Percentiles rank a stretch among this genome's conserved stretches.
phyloP scores from a whole-genome alignment of 2,329 filamentous ascomycete species.

The Fusarium circinatum region DNA sequence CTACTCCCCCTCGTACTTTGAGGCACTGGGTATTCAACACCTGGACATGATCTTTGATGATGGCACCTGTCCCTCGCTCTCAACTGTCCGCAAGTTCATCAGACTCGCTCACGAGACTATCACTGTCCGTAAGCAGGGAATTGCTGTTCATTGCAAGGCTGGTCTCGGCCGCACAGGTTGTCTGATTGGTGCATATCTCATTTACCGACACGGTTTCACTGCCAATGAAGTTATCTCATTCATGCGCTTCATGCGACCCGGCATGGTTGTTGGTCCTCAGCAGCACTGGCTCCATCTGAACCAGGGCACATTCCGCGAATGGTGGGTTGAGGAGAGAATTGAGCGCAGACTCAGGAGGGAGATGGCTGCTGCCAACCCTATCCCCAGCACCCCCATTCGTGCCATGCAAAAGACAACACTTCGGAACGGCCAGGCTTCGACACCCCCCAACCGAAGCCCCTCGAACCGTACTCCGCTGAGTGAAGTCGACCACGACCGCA shows the following conservation, averaged over 20 bases:
- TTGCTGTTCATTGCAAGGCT: constrained; percentile 98
- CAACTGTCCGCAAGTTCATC: constrained; percentile 93
- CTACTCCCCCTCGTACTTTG: constrained; percentile 97
- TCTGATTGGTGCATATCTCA: constrained; percentile 95
- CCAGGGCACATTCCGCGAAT: constrained; percentile 96
- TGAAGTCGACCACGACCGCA: constrained; percentile 86
- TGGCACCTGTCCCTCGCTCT: constrained; percentile 90
- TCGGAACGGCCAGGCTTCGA: constrained; percentile 77
- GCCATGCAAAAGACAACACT: constrained; percentile 69
- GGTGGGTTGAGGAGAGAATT: constrained; percentile 93
- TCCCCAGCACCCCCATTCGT: constrained; percentile 69
- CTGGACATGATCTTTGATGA: constrained; percentile 99
- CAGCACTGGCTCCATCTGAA: constrained; percentile 99
- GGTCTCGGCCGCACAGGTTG: constrained; percentile 95
- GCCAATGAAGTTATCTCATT: constrained; percentile 97
- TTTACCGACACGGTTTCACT: constrained; percentile 96
- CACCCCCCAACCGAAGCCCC: constrained; percentile 82
- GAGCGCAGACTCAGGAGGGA: constrained; percentile 74
- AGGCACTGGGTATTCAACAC: constrained; percentile 92
- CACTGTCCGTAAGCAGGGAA: constrained; percentile 87
- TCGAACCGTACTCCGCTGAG: constrained; percentile 87
- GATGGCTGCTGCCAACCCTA: constrained; percentile 59
- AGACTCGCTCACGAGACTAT: constrained; percentile 95
- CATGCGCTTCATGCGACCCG: constrained; percentile 98
- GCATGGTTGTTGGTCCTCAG: constrained; percentile 98